Evolutionary conservation across 1,284 basidiomycete species (phyloP).

Genomic region (Boletus semigastroideus): DNA sequence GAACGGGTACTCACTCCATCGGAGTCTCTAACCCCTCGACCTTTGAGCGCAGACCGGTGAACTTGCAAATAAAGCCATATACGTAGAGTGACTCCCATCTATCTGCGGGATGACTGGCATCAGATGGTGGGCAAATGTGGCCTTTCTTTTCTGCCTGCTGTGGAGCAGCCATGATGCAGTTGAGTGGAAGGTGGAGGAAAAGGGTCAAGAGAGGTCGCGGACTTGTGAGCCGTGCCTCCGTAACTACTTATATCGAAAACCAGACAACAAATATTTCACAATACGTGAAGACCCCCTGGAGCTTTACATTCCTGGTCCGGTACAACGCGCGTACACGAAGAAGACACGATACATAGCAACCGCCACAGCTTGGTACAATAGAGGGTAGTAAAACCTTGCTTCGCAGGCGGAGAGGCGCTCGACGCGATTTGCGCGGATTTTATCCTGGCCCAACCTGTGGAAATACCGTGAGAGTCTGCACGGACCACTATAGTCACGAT

Average conservation of each 20-base stretch:
- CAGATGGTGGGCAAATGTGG: slow-evolving; percentile 72
- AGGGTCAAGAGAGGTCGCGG: slow-evolving; percentile 37
- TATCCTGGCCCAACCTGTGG: slow-evolving; percentile 75
- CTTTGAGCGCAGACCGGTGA: slow-evolving; percentile 69
- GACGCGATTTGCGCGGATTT: slow-evolving; percentile 37
- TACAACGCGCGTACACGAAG: slow-evolving; percentile 26
- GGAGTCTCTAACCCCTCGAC: slow-evolving; percentile 73
- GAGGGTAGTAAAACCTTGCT: slow-evolving; percentile 6
- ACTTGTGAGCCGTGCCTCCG: slow-evolving; percentile 34
- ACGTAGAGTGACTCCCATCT: slow-evolving; percentile 85
- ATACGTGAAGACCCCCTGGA: slow-evolving; percentile 28
- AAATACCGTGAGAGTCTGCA: slow-evolving; percentile 29
- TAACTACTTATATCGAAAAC: slow-evolving; percentile 39
- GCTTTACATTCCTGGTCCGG: slow-evolving; percentile 22
- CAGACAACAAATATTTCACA: slow-evolving; percentile 37
- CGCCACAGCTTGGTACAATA: slow-evolving; percentile 17
- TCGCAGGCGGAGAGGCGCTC: slow-evolving; percentile 10
- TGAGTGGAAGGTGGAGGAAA: slow-evolving; percentile 31
- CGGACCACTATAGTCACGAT: slow-evolving; percentile 23
- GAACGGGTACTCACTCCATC: slow-evolving; percentile 64
- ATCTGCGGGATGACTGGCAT: slow-evolving; percentile 68
- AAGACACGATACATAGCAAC: slow-evolving; percentile 15
- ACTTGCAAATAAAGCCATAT: slow-evolving; percentile 79
- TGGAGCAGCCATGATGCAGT: slow-evolving; percentile 42
- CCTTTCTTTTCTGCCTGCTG: slow-evolving; percentile 51